Evolutionary conservation across 192 early-diverging fungal species (phyloP), one percentile per base, ranked within the genome.

Genomic region (Coemansia interrupta): DNA sequence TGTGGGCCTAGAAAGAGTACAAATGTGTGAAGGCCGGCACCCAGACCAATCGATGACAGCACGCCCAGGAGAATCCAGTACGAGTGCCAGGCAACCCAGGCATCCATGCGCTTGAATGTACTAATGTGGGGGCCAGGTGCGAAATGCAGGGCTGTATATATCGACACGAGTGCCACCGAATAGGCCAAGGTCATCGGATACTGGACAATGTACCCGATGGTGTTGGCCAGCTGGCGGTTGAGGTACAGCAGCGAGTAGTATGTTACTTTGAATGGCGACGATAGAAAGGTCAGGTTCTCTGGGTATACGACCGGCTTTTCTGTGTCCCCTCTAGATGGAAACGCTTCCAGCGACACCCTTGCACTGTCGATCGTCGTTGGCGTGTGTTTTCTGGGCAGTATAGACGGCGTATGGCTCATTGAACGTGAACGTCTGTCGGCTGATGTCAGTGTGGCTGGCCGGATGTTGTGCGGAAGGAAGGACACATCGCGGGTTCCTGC

Each of bases 1-100:
- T 91, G 87, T 6, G 95, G 95, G 4, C 92, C 93, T 28, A 97
- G 77, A 60, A 97, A 97, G 13, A 97, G 74, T 26, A 96, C 83
- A 75, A 97, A 97, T 7, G 95, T 96, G 72, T 96, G 95, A 54
- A 97, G 79, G 6, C 95, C 95, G 1, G 93, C 91, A 4, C 95
- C 95, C 39, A 97, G 81, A 4, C 95, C 95, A 44, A 97, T 88
- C 6, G 93, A 93, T 13, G 94, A 96, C 6, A 89, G 81, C 10
- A 96, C 77, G 5, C 95, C 95, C 20, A 97, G 77, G 8, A 87
- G 53, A 12, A 90, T 61, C 95, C 95, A 97, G 78, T 92, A 95
- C 22, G 83, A 84, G 73, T 91, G 91, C 93, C 93, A 97, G 17
- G 82, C 57, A 13, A 90, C 28, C 59, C 84, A 70, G 8, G 83